Percentiles rank a stretch among this genome's conserved stretches.
Conservation (phyloP, 352 stramenopile species). For the Phytophthora hybrid region DNA sequence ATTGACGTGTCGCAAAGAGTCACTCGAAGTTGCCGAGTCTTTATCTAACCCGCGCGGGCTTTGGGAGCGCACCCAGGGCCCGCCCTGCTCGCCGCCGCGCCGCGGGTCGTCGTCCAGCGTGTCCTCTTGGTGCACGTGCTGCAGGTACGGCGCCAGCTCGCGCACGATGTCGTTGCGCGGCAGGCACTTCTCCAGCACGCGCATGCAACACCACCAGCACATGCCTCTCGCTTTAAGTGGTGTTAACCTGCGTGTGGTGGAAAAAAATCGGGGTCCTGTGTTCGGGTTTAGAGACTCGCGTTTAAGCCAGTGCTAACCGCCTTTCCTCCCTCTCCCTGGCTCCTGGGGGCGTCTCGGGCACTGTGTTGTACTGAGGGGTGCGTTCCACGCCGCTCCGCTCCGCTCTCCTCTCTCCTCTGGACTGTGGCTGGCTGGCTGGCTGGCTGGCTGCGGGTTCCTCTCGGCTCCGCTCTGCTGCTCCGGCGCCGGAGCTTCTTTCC, state of each 20-base stretch:
- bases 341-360: not conserved
- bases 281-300: not conserved
- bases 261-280: not conserved
- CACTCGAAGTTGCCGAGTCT: conserved; percentile 64
- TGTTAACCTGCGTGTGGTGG: not conserved
- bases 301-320: not conserved
- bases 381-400: not conserved
- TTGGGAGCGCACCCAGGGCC: conserved; percentile 56
- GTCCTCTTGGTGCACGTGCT: conserved; percentile 86
- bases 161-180: conserved; percentile 90
- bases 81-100: conserved; percentile 42
- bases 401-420: not conserved
- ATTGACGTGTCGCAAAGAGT: conserved; percentile 66
- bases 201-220: conserved; percentile 92
- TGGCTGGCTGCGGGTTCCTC: not conserved
- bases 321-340: not conserved
- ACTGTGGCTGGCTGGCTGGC: conserved; percentile 10
- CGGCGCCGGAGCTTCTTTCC: conserved; percentile 21
- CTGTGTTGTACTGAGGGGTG: not conserved
- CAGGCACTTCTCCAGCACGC: conserved; percentile 85
- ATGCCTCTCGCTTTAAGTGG: conserved; percentile 33
- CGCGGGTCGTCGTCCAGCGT: conserved; percentile 63
- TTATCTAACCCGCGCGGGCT: conserved; percentile 68
- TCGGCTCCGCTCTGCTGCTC: conserved; percentile 3
- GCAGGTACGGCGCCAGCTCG: conserved; percentile 85